Conservation (phyloP, 2,329 filamentous ascomycete genomes). For the Diaporthe velutina region DNA sequence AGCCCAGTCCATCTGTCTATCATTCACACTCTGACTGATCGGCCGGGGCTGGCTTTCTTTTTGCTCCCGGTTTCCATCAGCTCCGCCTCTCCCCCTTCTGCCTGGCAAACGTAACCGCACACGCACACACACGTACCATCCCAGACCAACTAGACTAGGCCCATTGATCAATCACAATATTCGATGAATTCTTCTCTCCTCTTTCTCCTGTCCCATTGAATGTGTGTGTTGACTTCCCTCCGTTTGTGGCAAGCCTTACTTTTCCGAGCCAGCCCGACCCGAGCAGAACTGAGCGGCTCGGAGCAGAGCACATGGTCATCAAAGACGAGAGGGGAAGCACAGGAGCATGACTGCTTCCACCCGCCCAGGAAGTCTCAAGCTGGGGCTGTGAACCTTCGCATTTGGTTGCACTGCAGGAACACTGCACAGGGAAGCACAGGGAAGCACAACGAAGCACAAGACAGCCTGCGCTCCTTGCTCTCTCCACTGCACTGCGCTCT, state of each 20-base stretch:
- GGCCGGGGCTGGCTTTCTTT: background rate
- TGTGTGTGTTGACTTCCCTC: background rate
- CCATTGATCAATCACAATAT: background rate
- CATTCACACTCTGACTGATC: constrained; percentile 29
- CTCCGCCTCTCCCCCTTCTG: background rate
- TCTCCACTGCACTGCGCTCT: background rate
- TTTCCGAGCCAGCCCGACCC: background rate
- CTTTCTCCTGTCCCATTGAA: background rate
- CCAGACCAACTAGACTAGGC: constrained; percentile 1
- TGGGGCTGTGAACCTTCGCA: constrained; percentile 14
- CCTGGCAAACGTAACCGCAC: background rate
- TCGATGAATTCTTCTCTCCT: background rate
- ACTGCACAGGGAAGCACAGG: background rate
- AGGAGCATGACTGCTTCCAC: constrained; percentile 3
- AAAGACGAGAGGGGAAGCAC: constrained; percentile 6
- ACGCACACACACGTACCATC: background rate
- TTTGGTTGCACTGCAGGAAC: constrained; percentile 7
- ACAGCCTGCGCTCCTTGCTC: background rate
- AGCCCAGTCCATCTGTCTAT: constrained; percentile 13
- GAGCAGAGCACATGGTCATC: constrained; percentile 5
- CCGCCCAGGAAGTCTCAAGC: background rate
- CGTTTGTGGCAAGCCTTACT: background rate
- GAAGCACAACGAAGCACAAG: background rate
- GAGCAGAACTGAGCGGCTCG: background rate
- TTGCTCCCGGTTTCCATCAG: constrained; percentile 13